Conservation (phyloP, 805 yeast species). For the Kodamaea jinghongensis region DNA sequence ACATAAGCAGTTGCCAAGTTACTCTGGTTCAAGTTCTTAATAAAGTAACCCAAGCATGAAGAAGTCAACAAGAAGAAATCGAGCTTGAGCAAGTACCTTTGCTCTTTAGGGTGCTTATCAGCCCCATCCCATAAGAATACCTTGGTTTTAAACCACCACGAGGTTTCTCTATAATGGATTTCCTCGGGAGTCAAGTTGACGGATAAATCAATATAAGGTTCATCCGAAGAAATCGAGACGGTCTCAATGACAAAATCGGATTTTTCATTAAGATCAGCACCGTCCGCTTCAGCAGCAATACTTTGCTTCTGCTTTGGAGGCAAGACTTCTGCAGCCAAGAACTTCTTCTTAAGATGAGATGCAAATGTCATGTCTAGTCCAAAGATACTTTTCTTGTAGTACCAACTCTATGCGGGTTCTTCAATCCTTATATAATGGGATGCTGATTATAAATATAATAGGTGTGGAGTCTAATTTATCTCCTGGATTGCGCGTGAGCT, state of each 20-base stretch:
- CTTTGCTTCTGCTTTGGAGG: neutral
- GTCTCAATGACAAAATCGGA: conserved; percentile 2
- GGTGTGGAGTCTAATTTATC: neutral
- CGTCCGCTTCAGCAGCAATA: neutral
- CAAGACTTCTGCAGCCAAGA: conserved; percentile 7
- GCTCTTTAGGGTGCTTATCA: conserved; percentile 37
- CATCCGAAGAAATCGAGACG: conserved; percentile 5
- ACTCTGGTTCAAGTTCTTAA: conserved; percentile 41
- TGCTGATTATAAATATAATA: no score
- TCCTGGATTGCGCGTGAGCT: neutral
- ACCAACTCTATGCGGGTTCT: neutral
- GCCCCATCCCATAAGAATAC: conserved; percentile 37
- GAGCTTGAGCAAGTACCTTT: conserved; percentile 30
- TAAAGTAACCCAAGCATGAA: conserved; percentile 52
- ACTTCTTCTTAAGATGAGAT: conserved; percentile 4
- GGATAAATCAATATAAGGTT: conserved; percentile 22
- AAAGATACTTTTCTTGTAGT: neutral
- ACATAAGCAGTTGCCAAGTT: conserved; percentile 47
- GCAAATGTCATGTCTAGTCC: neutral
- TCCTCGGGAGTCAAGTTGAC: conserved; percentile 21
- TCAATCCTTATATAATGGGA: no score
- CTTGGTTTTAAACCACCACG: conserved; percentile 21
- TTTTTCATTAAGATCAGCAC: conserved; percentile 2
- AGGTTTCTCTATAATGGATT: conserved; percentile 16
- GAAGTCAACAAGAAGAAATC: conserved; percentile 30